Conservation (phyloP, 148 eudicot species). For the Camellia granthamiana region DNA sequence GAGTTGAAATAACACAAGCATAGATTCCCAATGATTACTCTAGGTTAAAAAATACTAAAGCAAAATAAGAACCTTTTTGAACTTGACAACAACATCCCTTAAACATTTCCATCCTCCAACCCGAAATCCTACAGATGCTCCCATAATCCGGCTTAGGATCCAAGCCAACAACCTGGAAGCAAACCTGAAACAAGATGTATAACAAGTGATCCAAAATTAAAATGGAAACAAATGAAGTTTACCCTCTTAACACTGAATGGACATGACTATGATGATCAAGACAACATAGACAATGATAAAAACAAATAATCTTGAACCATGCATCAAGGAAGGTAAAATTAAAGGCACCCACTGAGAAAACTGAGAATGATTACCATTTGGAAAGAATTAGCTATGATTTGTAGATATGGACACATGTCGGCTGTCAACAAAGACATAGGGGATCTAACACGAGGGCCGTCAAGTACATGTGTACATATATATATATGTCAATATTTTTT, state of each 20-base stretch:
- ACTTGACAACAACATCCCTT: constrained; percentile 84
- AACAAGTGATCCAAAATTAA: neutral
- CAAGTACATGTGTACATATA: neutral
- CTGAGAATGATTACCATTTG: constrained; percentile 2
- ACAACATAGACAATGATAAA: constrained; percentile 8
- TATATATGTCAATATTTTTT: neutral
- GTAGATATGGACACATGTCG: neutral
- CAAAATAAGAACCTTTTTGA: constrained; percentile 61
- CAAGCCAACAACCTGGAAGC: constrained; percentile 78
- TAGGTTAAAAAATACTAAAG: constrained; percentile 14
- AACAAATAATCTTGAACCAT: constrained; percentile 2
- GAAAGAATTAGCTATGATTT: neutral
- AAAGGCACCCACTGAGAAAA: neutral
- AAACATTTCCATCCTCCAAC: constrained; percentile 97
- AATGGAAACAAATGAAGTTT: neutral
- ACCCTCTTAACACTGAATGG: neutral
- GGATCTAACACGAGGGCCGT: neutral
- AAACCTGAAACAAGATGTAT: constrained; percentile 52
- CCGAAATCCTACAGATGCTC: constrained; percentile 83
- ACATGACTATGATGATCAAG: neutral
- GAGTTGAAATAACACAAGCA: neutral
- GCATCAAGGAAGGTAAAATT: constrained; percentile 8
- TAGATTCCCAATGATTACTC: neutral
- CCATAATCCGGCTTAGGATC: constrained; percentile 76
- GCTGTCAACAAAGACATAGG: neutral